Base-by-base conservation (phyloP, 345 rosid genomes). In the Salix brachista region DNA sequence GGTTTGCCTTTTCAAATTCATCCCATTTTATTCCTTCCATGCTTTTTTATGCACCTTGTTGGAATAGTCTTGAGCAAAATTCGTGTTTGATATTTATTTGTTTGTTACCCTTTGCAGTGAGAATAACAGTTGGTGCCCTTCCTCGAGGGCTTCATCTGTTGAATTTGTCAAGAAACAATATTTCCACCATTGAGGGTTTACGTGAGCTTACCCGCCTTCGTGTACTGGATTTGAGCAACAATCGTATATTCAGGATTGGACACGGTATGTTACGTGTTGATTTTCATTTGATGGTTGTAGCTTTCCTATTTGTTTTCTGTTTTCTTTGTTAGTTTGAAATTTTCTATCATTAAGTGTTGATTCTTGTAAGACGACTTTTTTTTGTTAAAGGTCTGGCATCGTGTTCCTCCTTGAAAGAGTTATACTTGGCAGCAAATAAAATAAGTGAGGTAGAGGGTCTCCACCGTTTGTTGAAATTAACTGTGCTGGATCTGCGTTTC, bases 391-490 rank as follows among this genome's bases (percentile, higher is more conserved):
- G 99, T 73, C 83, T 96, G 81, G 99, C 98, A 75, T 96, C 97
- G 32, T 93, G 97, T 84, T 92, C 97, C 65, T 88, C 98, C 21
- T 85, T 96, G 87, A 96, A 94, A 79, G 98, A 96, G 90, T 84
- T 96, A 64, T 93, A 90, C 86, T 80, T 96, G 87, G 97, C 97
- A 34, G 98, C 97, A 77, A 96, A 96, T 80, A 96, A 91, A 81
- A 90, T 93, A 78, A 88, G 97, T 13, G 98, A 92, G 84, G 92
- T 92, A 4, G 98, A 96, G 85, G 99, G 99, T 79, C 97, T 96
- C 48, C 99, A 93, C 75, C 96, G 99, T 60, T 92, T 92, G 76
- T 80, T 96, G 79, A 96, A 96, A 72, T 88, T 96, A 72, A 83
- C 88, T 8, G 89, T 91, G 28, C 83, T 96, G 83, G 99, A 93